phyloP scores from a whole-genome alignment of 345 rosid species.

The Moricandia arvensis region DNA sequence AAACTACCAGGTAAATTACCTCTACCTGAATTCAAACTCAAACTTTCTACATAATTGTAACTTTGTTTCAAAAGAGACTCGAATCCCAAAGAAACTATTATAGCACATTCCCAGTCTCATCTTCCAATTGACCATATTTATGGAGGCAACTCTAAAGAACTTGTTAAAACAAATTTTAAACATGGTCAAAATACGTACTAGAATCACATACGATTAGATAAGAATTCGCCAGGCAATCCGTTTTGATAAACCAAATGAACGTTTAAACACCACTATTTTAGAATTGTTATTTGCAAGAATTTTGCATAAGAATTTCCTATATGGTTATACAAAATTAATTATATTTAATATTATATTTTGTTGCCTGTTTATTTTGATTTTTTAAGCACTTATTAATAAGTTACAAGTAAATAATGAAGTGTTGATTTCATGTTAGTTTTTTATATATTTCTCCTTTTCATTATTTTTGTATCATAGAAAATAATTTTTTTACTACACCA shows the following conservation, averaged over 20 bases:
- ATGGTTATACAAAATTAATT: background rate
- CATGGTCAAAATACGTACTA: background rate
- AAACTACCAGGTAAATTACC: no score
- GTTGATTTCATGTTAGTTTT: background rate
- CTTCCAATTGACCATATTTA: no score
- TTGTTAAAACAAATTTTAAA: background rate
- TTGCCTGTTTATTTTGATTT: background rate
- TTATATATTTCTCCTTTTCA: background rate
- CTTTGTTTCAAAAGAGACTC: no score
- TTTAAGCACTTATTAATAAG: background rate
- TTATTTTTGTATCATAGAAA: background rate
- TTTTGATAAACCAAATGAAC: background rate
- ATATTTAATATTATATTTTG: background rate
- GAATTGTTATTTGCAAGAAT: background rate
- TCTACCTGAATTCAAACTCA: no score
- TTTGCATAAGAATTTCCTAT: background rate
- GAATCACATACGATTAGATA: background rate
- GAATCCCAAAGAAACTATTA: no score
- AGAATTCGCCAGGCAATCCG: background rate
- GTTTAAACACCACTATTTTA: background rate
- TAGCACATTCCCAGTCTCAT: no score
- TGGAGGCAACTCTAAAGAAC: no score
- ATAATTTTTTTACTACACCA: background rate
- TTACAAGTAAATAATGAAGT: background rate
- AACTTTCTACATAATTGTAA: no score